Evolutionary conservation across 2,329 filamentous ascomycete genomes (phyloP).

Genomic region (Neoascochyta sp.): DNA sequence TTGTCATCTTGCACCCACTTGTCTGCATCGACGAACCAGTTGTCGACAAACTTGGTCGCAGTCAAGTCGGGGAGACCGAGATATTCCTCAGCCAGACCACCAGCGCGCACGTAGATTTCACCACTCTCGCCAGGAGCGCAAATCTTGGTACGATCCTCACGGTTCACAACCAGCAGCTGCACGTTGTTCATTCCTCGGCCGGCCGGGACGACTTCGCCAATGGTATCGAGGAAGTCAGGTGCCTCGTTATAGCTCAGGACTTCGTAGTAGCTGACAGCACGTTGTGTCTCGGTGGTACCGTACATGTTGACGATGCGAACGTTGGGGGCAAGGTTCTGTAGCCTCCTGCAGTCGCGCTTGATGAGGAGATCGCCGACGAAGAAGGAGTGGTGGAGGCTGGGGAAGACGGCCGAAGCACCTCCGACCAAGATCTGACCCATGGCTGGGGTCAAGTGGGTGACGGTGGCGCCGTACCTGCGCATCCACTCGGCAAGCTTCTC

Average conservation of each 20-base stretch:
- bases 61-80: slow-evolving; percentile 61
- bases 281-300: slow-evolving; percentile 80
- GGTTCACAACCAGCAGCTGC: slow-evolving; percentile 79
- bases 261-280: slow-evolving; percentile 79
- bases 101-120: slow-evolving; percentile 79
- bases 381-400: slow-evolving; percentile 72
- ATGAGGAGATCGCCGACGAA: slow-evolving; percentile 91
- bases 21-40: slow-evolving; percentile 78
- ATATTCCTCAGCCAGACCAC: slow-evolving; percentile 80
- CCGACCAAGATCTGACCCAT: slow-evolving; percentile 96
- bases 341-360: slow-evolving; percentile 70
- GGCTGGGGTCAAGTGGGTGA: slow-evolving; percentile 87
- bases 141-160: slow-evolving; percentile 61
- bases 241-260: slow-evolving; percentile 65
- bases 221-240: slow-evolving; percentile 59
- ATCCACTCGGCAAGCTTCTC: slow-evolving; percentile 90
- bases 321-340: slow-evolving; percentile 74
- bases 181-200: slow-evolving; percentile 86
- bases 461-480: slow-evolving; percentile 66
- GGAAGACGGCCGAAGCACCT: slow-evolving; percentile 72
- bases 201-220: slow-evolving; percentile 75
- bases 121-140: slow-evolving; percentile 80
- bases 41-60: slow-evolving; percentile 69
- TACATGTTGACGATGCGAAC: slow-evolving; percentile 80
- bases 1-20: slow-evolving; percentile 66